Percentiles rank a stretch among this genome's conserved stretches.
These are phyloP conservation scores for Cyamopsis tetragonoloba DNA, from an alignment of 306 rosid species.

Conservation along the genomic window DNA sequence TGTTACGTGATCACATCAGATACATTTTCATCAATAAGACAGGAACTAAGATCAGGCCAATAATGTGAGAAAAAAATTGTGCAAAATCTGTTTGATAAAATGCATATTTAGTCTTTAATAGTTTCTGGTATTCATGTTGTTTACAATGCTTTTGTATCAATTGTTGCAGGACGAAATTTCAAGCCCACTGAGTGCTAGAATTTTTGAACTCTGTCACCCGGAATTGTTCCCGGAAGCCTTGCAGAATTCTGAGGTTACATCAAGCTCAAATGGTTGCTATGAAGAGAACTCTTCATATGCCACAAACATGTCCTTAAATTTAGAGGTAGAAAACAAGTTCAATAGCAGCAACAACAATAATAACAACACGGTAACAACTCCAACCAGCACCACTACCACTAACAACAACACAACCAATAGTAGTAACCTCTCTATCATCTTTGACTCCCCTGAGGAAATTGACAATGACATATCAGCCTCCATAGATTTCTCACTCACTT, in stretches of 20 bases:
- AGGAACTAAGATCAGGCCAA: slow-evolving; percentile 28
- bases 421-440: slow-evolving; percentile 52
- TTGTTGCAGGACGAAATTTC: slow-evolving; percentile 88
- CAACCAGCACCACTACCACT: slow-evolving; percentile 29
- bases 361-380: slow-evolving; percentile 32
- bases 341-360: slow-evolving; percentile 35
- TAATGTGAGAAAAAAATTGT: slow-evolving; percentile 8
- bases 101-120: neutral
- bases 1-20: slow-evolving; percentile 20
- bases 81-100: slow-evolving; percentile 38
- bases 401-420: slow-evolving; percentile 34
- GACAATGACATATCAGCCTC: slow-evolving; percentile 90
- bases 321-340: slow-evolving; percentile 49
- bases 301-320: slow-evolving; percentile 41
- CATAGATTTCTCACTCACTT: slow-evolving; percentile 69
- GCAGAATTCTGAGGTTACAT: slow-evolving; percentile 77
- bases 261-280: slow-evolving; percentile 75
- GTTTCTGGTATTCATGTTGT: slow-evolving; percentile 19
- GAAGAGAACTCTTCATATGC: slow-evolving; percentile 69
- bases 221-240: slow-evolving; percentile 71
- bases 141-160: slow-evolving; percentile 21
- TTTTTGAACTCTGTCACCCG: slow-evolving; percentile 65
- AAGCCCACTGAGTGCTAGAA: slow-evolving; percentile 62
- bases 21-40: slow-evolving; percentile 23
- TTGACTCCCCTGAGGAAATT: slow-evolving; percentile 72